Evolutionary conservation across 2,329 filamentous ascomycete genomes (phyloP).

Genomic region (Hypocrella siamensis): DNA sequence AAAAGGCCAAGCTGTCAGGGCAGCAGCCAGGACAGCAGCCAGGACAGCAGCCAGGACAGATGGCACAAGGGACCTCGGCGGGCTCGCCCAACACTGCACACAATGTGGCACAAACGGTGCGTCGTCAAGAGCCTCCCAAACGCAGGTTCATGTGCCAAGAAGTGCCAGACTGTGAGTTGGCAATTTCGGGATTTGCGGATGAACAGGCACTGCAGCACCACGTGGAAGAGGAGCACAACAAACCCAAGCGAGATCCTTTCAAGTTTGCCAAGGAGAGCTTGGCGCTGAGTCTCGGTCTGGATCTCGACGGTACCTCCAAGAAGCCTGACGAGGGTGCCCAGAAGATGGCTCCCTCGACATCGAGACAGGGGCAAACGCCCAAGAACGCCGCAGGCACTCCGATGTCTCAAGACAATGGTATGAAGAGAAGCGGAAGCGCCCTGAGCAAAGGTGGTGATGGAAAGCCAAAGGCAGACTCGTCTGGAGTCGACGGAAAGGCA

Average conservation of each 20-base stretch:
- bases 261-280: slow-evolving; percentile 37
- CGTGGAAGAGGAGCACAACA: slow-evolving; percentile 41
- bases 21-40: slow-evolving; percentile 22
- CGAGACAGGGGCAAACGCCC: slow-evolving; percentile 33
- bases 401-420: slow-evolving; percentile 33
- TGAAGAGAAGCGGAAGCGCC: slow-evolving; percentile 33
- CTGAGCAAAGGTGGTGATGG: slow-evolving; percentile 23
- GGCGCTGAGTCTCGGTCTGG: slow-evolving; percentile 32
- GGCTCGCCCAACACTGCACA: slow-evolving; percentile 33
- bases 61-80: slow-evolving; percentile 20
- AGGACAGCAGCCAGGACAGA: slow-evolving; percentile 20
- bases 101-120: slow-evolving; percentile 28
- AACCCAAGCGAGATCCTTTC: slow-evolving; percentile 36
- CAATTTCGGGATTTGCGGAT: slow-evolving; percentile 31
- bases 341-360: slow-evolving; percentile 24
- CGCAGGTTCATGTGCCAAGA: slow-evolving; percentile 36
- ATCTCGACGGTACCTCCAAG: slow-evolving; percentile 29
- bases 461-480: slow-evolving; percentile 11
- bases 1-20: slow-evolving; percentile 33
- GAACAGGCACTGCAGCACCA: slow-evolving; percentile 39
- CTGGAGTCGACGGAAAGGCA: slow-evolving; percentile 3
- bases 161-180: slow-evolving; percentile 36
- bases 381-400: slow-evolving; percentile 27
- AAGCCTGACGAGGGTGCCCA: slow-evolving; percentile 14
- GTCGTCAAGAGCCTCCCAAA: slow-evolving; percentile 20